Conservation (phyloP, 345 rosid species). For the thale cress (Arabidopsis thaliana) region TAIR10.1 NC_003076.8:18183001-18183500, state of each 20-base stretch:
- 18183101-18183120: background rate
- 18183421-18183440: slow-evolving; percentile 19
- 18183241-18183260: background rate
- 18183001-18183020: slow-evolving; percentile 9
- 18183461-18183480: slow-evolving; percentile 15
- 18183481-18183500: slow-evolving; percentile 14
- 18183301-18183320: slow-evolving; percentile 27
- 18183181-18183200: background rate
- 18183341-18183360: slow-evolving; percentile 6
- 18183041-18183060: background rate
- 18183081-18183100: background rate
- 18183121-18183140: background rate
- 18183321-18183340: slow-evolving; percentile 33
- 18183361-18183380: background rate
- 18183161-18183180: slow-evolving; percentile 4
- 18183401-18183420: slow-evolving; percentile 23
- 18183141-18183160: background rate
- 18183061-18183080: background rate
- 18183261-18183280: background rate
- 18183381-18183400: background rate
- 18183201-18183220: background rate
- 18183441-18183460: background rate
- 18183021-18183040: background rate
- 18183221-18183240: slow-evolving; percentile 25
- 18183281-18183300: slow-evolving; percentile 1